These are phyloP conservation scores for Saccharomycopsis sp. DNA, from an alignment of 805 yeast genomes.

Conservation along the genomic window DNA sequence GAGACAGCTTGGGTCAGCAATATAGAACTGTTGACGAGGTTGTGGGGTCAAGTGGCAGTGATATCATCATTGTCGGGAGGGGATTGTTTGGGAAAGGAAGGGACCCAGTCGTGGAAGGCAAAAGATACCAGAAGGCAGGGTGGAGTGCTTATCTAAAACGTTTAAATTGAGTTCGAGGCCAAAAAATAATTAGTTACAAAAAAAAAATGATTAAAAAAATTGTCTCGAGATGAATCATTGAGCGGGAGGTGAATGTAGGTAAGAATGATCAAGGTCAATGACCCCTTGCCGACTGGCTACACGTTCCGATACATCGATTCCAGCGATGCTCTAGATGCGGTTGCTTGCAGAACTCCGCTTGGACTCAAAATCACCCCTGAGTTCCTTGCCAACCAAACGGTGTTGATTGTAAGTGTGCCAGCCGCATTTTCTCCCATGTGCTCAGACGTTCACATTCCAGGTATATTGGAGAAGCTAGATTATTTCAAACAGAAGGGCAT, in stretches of 20 bases:
- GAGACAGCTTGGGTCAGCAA: conserved; percentile 94
- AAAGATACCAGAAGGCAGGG: conserved; percentile 85
- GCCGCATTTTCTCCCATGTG: conserved; percentile 88
- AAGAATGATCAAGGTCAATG: too few species aligned
- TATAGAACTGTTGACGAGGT: conserved; percentile 89
- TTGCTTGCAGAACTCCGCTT: conserved; percentile 13
- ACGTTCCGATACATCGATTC: conserved; percentile 11
- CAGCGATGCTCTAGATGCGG: not conserved
- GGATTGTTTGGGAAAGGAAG: conserved; percentile 93
- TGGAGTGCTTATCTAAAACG: conserved; percentile 72
- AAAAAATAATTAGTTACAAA: too few species aligned
- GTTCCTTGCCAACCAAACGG: conserved; percentile 34
- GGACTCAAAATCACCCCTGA: not conserved
- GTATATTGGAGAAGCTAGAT: conserved; percentile 40
- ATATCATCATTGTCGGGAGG: conserved; percentile 95
- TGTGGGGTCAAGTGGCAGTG: conserved; percentile 67
- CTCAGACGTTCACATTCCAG: conserved; percentile 64
- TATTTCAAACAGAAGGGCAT: conserved; percentile 52
- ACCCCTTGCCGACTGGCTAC: conserved; percentile 10
- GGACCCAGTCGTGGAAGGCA: conserved; percentile 80
- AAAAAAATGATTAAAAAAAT: too few species aligned
- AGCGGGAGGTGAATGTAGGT: too few species aligned
- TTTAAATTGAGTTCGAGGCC: too few species aligned
- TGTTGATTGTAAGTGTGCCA: conserved; percentile 68
- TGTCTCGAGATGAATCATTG: too few species aligned